Conservation (phyloP, 106 monocot genomes). For the Dioscorea dumetorum region DNA sequence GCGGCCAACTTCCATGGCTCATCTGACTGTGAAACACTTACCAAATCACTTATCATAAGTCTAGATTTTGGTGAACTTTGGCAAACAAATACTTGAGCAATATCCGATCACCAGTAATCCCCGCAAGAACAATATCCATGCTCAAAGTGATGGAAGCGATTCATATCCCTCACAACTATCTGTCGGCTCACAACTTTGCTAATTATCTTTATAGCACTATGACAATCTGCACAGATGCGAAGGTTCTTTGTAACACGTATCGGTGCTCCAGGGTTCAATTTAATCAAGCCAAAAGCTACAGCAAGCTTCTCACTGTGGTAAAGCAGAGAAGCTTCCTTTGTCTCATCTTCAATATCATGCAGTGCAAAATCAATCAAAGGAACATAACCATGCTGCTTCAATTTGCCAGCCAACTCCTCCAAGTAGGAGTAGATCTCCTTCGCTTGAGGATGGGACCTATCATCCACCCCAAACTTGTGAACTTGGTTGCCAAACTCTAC, state of each 20-base stretch:
- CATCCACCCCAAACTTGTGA: conserved; percentile 42
- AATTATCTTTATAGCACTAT: conserved; percentile 44
- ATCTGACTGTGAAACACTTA: too few species aligned
- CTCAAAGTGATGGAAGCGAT: conserved; percentile 51
- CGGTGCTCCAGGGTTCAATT: conserved; percentile 10
- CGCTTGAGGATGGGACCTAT: conserved; percentile 44
- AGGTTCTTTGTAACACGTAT: conserved; percentile 45
- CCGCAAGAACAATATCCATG: conserved; percentile 28
- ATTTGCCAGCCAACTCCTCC: conserved; percentile 12
- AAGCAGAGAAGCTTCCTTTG: conserved; percentile 41
- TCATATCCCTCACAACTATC: conserved; percentile 40
- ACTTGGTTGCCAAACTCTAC: conserved; percentile 41
- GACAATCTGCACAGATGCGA: conserved; percentile 40
- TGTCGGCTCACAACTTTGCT: conserved; percentile 14
- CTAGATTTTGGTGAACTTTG: too few species aligned
- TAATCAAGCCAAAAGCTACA: conserved; percentile 56
- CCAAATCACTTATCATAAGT: too few species aligned
- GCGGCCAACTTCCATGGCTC: too few species aligned
- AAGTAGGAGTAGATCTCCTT: conserved; percentile 33
- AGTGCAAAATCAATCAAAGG: conserved; percentile 39
- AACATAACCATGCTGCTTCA: conserved; percentile 55
- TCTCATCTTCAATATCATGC: conserved; percentile 66
- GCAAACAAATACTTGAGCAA: too few species aligned
- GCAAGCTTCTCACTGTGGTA: conserved; percentile 67
- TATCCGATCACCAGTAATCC: conserved; percentile 22